These are phyloP conservation scores for Termitomyces sp. DNA, from an alignment of 768 basidiomycete genomes.

Conservation along the genomic window DNA sequence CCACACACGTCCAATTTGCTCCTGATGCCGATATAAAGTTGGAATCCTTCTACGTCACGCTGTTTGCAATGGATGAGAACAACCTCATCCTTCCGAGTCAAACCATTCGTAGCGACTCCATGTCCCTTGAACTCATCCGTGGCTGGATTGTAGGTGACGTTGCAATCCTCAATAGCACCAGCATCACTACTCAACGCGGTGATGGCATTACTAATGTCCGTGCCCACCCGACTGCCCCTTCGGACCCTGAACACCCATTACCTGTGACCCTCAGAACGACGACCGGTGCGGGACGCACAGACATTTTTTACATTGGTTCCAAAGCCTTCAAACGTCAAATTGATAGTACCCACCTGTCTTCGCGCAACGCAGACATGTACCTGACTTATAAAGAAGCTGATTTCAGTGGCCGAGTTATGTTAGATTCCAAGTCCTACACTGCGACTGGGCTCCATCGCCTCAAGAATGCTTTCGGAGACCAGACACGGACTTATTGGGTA, in stretches of 20 bases:
- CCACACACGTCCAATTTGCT: conserved; percentile 45
- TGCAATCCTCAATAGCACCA: conserved; percentile 33
- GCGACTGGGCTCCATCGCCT: conserved; percentile 22
- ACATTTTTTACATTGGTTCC: conserved; percentile 39
- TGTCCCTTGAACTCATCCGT: conserved; percentile 39
- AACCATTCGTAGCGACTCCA: conserved; percentile 31
- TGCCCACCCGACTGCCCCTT: conserved; percentile 32
- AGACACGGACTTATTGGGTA: conserved; percentile 35
- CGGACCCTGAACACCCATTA: conserved; percentile 24
- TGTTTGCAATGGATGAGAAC: conserved; percentile 26
- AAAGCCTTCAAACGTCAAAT: conserved; percentile 40
- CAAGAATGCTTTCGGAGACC: background rate
- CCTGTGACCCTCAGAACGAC: conserved; percentile 36
- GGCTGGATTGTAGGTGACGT: conserved; percentile 62
- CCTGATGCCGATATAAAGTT: conserved; percentile 34
- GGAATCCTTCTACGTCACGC: conserved; percentile 38
- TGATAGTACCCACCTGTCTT: conserved; percentile 38
- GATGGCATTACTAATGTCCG: conserved; percentile 44
- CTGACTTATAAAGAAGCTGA: conserved; percentile 47
- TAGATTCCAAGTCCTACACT: conserved; percentile 36
- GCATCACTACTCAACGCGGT: conserved; percentile 43
- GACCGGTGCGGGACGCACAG: conserved; percentile 49
- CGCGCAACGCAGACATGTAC: conserved; percentile 48
- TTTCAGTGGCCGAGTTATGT: conserved; percentile 41
- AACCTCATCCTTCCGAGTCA: conserved; percentile 44